Percentiles rank a stretch among this genome's conserved stretches.
phyloP scores from a whole-genome alignment of 768 basidiomycete species.

The Pleurotus sapidus region DNA sequence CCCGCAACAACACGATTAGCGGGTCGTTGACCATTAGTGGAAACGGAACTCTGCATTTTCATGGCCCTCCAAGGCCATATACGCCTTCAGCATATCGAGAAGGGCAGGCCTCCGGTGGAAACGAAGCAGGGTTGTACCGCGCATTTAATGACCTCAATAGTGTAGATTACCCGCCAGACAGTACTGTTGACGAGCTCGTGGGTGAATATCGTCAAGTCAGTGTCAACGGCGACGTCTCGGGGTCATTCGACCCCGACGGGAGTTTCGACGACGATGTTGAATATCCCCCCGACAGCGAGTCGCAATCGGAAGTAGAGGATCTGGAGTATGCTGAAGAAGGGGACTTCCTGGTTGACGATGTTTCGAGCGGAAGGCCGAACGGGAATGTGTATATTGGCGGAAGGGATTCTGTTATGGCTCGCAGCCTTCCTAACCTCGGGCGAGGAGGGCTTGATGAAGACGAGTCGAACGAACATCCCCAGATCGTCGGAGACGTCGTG shows the following conservation, averaged over 20 bases:
- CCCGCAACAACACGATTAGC: constrained; percentile 2
- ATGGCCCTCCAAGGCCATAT: neutral
- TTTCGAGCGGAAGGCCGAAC: neutral
- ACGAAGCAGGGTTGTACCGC: neutral
- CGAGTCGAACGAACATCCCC: neutral
- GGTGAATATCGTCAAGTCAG: no score
- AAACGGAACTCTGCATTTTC: neutral
- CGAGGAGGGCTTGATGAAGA: neutral
- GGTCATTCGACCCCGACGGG: neutral
- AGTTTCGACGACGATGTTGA: neutral
- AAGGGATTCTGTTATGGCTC: constrained; percentile 3
- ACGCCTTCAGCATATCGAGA: neutral
- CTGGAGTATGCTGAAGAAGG: neutral
- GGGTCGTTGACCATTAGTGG: constrained; percentile 3
- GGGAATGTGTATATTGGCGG: neutral
- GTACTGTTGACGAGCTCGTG: no score
- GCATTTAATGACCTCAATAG: neutral
- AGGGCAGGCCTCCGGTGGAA: neutral
- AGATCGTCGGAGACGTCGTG: neutral
- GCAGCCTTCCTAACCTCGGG: constrained; percentile 4
- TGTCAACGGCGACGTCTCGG: no score
- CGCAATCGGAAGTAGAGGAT: neutral
- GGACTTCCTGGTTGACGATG: neutral
- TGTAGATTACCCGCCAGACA: neutral
- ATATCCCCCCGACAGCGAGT: neutral